Base-by-base conservation (phyloP, 306 rosid genomes). In the Fragaria vesca region DNA sequence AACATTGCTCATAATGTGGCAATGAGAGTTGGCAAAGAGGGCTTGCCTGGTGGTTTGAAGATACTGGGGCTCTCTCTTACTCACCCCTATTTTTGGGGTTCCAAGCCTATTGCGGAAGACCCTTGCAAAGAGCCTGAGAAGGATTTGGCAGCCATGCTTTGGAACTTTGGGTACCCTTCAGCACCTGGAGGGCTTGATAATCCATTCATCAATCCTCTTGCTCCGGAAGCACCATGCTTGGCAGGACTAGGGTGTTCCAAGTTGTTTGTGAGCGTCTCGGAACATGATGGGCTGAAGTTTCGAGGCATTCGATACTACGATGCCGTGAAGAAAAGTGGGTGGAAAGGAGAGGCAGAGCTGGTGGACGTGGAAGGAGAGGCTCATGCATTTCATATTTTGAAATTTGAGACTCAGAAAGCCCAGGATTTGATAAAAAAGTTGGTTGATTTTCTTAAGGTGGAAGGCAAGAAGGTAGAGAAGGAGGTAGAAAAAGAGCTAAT, bases 141-240 rank as follows among this genome's bases (percentile, higher is more conserved):
- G 36, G 21, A 65, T 28, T 8, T 73, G n/a, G 72, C 80, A 0
- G 9, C 9, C 52, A 0, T 12, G 81, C 9, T 67, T 34, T 87
- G 89, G 93, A 46, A 83, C 3, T 85, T 85, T 3, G 81, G 48
- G 2, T 81, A 84, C 52, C 87, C 85, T 30, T 38, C 43, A 17
- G 81, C 69, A 17, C 8, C 57, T 3, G 75, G 69, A 2, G 94
- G 86, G 15, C 74, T 83, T 0, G 86, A 88, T 36, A 87, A 83
- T 52, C 86, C 86, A 0, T 7, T 77, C 79, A 76, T 90, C 10
- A 88, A 90, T 48, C 94, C 90, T 0, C 30, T 71, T 69, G 87
- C 36, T 42, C 11, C 69, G 2, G 86, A 69, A 3, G 87, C 91
- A 24, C 82, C 88, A 0, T 68, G 86, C 21, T 79, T 90, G 81